Conservation (phyloP, 768 basidiomycete species). For the Hygrophorus russula region DNA sequence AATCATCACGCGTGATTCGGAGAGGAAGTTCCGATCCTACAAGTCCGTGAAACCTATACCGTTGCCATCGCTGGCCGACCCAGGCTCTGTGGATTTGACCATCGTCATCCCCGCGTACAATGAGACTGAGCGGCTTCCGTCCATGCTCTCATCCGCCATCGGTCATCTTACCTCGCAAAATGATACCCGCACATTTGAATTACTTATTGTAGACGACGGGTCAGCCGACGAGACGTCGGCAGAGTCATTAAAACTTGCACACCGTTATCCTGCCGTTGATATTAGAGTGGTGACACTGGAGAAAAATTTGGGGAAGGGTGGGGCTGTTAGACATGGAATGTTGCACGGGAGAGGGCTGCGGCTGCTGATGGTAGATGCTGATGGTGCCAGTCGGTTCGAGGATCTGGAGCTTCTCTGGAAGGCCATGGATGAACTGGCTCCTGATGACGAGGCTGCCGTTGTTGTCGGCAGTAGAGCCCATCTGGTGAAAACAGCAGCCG, state of each 20-base stretch:
- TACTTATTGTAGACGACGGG: constrained; percentile 88
- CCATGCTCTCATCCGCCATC: constrained; percentile 74
- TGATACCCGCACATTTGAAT: constrained; percentile 51
- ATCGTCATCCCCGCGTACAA: constrained; percentile 91
- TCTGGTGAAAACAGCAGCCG: constrained; percentile 83
- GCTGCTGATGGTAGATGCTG: constrained; percentile 88
- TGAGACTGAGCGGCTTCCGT: constrained; percentile 70
- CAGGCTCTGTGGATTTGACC: constrained; percentile 56
- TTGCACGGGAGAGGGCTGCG: constrained; percentile 66
- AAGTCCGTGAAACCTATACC: constrained; percentile 44
- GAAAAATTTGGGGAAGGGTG: constrained; percentile 85
- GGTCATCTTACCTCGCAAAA: constrained; percentile 40
- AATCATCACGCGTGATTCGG: constrained; percentile 51
- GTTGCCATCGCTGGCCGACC: constrained; percentile 43
- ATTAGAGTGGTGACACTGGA: constrained; percentile 72
- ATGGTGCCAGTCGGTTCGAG: constrained; percentile 82
- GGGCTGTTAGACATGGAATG: constrained; percentile 89
- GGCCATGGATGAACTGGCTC: constrained; percentile 54
- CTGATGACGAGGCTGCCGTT: constrained; percentile 40
- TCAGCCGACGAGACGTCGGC: constrained; percentile 65
- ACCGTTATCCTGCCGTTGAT: constrained; percentile 40
- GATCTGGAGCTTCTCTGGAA: constrained; percentile 76
- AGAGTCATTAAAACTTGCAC: constrained; percentile 54
- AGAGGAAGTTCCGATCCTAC: constrained; percentile 55
- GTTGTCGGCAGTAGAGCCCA: constrained; percentile 89